Base-by-base conservation (phyloP, 345 rosid genomes). In the Microcos paniculata region DNA sequence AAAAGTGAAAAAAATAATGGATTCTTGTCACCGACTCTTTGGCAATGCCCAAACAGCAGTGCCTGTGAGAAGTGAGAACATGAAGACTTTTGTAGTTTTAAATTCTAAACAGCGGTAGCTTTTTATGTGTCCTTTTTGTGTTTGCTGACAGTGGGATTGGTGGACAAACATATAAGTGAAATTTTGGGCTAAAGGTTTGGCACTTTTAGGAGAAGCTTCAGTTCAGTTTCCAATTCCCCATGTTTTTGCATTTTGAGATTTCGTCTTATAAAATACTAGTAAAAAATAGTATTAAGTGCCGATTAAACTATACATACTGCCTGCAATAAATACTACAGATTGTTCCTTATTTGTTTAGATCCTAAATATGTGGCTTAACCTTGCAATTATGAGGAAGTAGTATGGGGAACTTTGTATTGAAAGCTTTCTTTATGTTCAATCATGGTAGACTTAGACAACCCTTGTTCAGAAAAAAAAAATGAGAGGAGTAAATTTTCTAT, bases 21-120 rank as follows among this genome's bases (percentile, higher is more conserved):
- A 77, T 10, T 24, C n/a, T 51, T 31, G 38, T 53, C 84, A 85
- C 90, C 90, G 90, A 87, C 88, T 79, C 70, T 70, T 73, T 77
- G 84, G 63, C 75, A 28, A 18, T 30, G 67, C 46, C 23, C 26
- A 28, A 33, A 87, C 87, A 83, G 90, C 90, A 85, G 85, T 82
- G 58, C 24, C 10, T 6, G 40, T 61, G 23, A n/a, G 35, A 6
- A 3, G 33, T 8, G 49, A 67, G 64, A 51, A 40, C 33, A 62
- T 45, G 6, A 40, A 43, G 62, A 48, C 69, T 65, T 53, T 8
- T 43, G 40, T 28, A 1, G 0, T 42, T 65, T 24, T 26, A 16
- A 11, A 35, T 28, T 43, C 14, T 35, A 40, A 48, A 48, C 19
- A 6, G 65, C 6, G 9, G 57, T 14, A 48, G 6, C 24, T 18